A percentile compares a stretch with the other conserved stretches of the same genome.
Conservation (phyloP, 129 eudicot species). For the Flaveria sonorensis region DNA sequence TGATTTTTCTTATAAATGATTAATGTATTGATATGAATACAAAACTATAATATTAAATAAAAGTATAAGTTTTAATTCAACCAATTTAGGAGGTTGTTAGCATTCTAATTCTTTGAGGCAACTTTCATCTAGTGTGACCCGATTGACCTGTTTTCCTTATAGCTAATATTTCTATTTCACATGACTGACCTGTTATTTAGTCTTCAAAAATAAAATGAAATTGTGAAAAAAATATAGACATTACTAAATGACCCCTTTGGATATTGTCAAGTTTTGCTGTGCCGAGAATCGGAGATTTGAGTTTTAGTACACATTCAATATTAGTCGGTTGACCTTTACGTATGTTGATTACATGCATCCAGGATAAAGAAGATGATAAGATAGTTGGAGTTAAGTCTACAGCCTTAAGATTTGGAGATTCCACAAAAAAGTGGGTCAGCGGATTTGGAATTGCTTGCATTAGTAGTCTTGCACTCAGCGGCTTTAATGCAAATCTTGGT, state of each 20-base stretch:
- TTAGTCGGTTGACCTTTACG: not conserved
- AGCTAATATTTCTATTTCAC: too few species aligned
- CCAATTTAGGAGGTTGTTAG: too few species aligned
- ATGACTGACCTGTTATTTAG: not conserved
- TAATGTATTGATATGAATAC: too few species aligned
- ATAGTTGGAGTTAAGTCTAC: constrained; percentile 91
- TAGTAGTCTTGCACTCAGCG: constrained; percentile 70
- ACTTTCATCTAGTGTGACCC: too few species aligned
- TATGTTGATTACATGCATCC: constrained; percentile 27
- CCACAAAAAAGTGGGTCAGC: constrained; percentile 65
- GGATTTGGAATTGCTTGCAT: constrained; percentile 79
- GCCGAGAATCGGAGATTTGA: not conserved
- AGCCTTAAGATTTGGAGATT: constrained; percentile 83
- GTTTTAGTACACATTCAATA: constrained; percentile 7
- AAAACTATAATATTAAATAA: too few species aligned
- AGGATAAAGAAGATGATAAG: constrained; percentile 87
- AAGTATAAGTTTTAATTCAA: too few species aligned
- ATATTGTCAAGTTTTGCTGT: not conserved
- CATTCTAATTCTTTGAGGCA: too few species aligned
- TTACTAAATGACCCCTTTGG: too few species aligned
- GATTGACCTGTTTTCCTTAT: too few species aligned
- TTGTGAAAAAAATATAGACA: not conserved
- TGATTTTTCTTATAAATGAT: too few species aligned
- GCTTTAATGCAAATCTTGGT: constrained; percentile 80
- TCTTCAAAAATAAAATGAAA: not conserved